Evolutionary conservation across 2,329 filamentous ascomycete genomes (phyloP), one percentile per base, ranked within the genome.

Genomic region (Penicillium crustosum): DNA sequence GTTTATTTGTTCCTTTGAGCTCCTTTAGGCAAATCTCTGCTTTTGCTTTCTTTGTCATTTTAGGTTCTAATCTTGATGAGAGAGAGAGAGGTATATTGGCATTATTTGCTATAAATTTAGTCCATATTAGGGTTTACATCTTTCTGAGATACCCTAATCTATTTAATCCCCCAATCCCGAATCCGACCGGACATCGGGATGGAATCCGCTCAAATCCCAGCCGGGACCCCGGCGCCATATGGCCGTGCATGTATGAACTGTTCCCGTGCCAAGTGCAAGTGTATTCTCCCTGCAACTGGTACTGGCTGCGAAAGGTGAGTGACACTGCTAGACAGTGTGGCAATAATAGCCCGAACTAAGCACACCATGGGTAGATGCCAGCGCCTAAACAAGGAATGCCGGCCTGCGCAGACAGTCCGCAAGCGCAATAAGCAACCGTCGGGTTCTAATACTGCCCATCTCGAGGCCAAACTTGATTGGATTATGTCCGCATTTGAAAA

Each of bases 311-410:
- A 71, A 50, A 69, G 69, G 69, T 71, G 42, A 55, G 59, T 59
- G 21, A 39, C 9, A 19, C 33, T n/a, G 10, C 52, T 50, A 48
- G 19, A 17, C 29, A 48, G 44, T 6, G 4, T 44, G 19, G 29
- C 5, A 49, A 27, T 21, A 49, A 27, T 21, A 36, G 5, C 27
- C 49, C 2, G 44, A 21, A 39, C 58, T 63, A 31, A 66, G 25
- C 25, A 10, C 7, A 9, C 10, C 23, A n/a, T 9, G 21, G 15
- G n/a, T 61, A 76, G 79, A 55, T 81, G 79, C 44, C 66, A 74
- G 48, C 75, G 78, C 6, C 65, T 81, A 1, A 71, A 72, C 23
- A 77, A 75, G 59, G 67, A 75, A 47, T 80, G 79, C 59, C 67
- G 70, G 19, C 74, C 77, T 12, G 73, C 76, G 9, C 63, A 66